Evolutionary conservation across 2,329 filamentous ascomycete genomes (phyloP).

Genomic region (Paecilomyces formosus): DNA sequence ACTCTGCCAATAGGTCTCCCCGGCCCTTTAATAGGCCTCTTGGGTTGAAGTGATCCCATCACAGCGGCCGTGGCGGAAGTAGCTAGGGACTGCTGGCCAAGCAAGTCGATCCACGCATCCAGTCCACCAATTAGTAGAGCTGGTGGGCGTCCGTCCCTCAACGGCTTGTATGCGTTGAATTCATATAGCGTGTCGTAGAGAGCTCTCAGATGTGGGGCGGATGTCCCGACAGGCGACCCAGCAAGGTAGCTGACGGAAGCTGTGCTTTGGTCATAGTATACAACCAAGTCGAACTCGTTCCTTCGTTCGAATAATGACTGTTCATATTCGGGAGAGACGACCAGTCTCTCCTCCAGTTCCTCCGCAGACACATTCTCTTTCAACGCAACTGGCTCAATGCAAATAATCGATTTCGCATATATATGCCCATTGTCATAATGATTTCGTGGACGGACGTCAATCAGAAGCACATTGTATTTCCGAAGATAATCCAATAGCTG

Average conservation of each 20-base stretch:
- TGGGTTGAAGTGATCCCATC: conserved; percentile 37
- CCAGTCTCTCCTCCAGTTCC: conserved; percentile 47
- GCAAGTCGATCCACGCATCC: conserved; percentile 76
- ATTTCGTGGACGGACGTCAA: conserved; percentile 75
- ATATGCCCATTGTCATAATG: conserved; percentile 87
- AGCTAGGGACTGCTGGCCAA: conserved; percentile 61
- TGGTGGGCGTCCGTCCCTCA: conserved; percentile 58
- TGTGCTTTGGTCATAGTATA: conserved; percentile 76
- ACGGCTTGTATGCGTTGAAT: conserved; percentile 71
- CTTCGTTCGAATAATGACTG: conserved; percentile 64
- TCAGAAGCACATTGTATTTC: conserved; percentile 63
- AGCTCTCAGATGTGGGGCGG: conserved; percentile 55
- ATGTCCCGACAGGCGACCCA: conserved; percentile 38
- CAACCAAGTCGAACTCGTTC: conserved; percentile 74
- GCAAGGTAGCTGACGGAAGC: conserved; percentile 51
- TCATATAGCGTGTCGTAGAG: conserved; percentile 74
- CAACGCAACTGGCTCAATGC: conserved; percentile 75
- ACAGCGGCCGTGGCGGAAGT: conserved; percentile 49
- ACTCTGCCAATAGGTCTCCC: conserved; percentile 46
- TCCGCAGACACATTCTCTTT: conserved; percentile 61
- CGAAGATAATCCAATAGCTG: conserved; percentile 64
- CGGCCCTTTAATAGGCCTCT: conserved; percentile 27
- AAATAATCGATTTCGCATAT: conserved; percentile 73
- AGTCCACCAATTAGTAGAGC: conserved; percentile 76
- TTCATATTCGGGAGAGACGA: conserved; percentile 51